These are phyloP conservation scores for Hyphopichia buzzinii DNA, from an alignment of 1,139 yeast genomes.

Conservation along the genomic window DNA sequence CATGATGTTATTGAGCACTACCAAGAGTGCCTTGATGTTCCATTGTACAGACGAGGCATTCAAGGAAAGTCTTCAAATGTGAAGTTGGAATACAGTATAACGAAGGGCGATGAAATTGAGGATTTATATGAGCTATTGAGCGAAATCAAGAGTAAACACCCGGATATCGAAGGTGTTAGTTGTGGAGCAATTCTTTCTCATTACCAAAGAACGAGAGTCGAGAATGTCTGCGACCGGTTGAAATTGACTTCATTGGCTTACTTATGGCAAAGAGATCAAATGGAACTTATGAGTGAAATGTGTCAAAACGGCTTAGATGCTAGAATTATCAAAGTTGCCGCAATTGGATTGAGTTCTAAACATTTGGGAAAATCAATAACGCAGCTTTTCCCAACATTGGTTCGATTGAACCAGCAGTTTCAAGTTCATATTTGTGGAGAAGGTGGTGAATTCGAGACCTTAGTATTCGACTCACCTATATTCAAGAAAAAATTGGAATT, in stretches of 20 bases:
- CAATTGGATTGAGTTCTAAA: constrained; percentile 65
- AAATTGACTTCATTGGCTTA: constrained; percentile 70
- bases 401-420: constrained; percentile 57
- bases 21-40: constrained; percentile 70
- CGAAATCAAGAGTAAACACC: constrained; percentile 50
- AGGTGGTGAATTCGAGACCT: constrained; percentile 95
- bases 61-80: constrained; percentile 63
- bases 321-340: constrained; percentile 86
- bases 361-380: constrained; percentile 71
- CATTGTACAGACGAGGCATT: constrained; percentile 73
- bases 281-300: constrained; percentile 80
- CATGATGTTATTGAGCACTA: constrained; percentile 72
- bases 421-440: constrained; percentile 96
- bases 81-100: constrained; percentile 62
- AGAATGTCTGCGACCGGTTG: constrained; percentile 76
- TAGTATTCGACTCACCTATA: constrained; percentile 87
- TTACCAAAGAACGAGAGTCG: constrained; percentile 91
- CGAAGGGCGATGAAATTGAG: constrained; percentile 81
- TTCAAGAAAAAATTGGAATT: constrained; percentile 57
- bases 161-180: constrained; percentile 80
- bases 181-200: constrained; percentile 95
- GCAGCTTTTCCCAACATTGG: constrained; percentile 58
- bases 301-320: constrained; percentile 74
- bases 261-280: constrained; percentile 87
- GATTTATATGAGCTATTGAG: constrained; percentile 59